phyloP scores from a whole-genome alignment of 2,329 filamentous ascomycete species.

The Periconia sp. region DNA sequence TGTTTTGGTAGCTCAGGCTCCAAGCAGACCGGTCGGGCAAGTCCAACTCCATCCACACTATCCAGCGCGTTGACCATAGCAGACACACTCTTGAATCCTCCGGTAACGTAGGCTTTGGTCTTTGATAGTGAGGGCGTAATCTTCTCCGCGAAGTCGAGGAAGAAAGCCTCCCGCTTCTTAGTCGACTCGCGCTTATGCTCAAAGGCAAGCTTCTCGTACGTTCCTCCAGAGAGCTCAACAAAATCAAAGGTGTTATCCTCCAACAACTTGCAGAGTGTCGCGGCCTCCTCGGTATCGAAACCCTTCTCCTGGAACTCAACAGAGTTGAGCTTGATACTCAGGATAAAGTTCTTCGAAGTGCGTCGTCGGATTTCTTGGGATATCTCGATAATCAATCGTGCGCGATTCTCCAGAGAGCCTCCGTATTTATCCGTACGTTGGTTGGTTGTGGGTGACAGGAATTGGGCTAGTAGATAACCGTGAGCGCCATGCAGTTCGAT shows the following conservation, averaged over 20 bases:
- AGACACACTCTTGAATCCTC: conserved; percentile 57
- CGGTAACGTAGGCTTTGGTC: conserved; percentile 62
- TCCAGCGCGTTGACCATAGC: conserved; percentile 63
- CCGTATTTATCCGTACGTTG: conserved; percentile 48
- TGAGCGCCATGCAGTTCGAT: conserved; percentile 51
- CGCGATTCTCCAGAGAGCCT: conserved; percentile 47
- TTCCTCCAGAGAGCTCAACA: conserved; percentile 63
- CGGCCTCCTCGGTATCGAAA: conserved; percentile 55
- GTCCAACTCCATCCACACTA: conserved; percentile 61
- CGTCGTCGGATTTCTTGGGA: conserved; percentile 41
- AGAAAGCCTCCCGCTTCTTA: conserved; percentile 60
- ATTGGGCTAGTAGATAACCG: conserved; percentile 50
- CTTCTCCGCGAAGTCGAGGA: conserved; percentile 60
- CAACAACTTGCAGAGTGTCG: conserved; percentile 50
- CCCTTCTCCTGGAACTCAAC: conserved; percentile 58
- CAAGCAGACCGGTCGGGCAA: conserved; percentile 57
- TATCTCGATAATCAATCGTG: conserved; percentile 46
- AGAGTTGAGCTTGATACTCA: conserved; percentile 63
- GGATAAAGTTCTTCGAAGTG: conserved; percentile 43
- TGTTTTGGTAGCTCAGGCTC: conserved; percentile 52
- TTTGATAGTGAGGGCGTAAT: conserved; percentile 56
- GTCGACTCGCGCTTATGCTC: conserved; percentile 57
- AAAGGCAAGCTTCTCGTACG: conserved; percentile 59
- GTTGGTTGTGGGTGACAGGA: conserved; percentile 48
- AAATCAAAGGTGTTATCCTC: conserved; percentile 57